Conservation (phyloP, 768 basidiomycete genomes). For the Sporobolomyces roseus region DNA sequence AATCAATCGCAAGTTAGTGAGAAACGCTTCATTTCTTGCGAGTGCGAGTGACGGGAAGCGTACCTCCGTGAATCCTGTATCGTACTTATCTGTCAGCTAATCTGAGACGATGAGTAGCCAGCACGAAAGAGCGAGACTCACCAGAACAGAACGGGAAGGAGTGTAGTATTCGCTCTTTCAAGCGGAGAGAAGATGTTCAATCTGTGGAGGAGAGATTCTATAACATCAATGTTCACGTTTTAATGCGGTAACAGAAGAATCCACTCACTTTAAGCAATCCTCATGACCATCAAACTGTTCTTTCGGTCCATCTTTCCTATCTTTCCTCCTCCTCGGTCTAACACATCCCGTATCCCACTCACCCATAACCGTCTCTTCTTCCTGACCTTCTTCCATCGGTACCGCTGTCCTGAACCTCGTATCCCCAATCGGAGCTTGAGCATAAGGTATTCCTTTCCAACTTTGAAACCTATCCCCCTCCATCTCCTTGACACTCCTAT, state of each 20-base stretch:
- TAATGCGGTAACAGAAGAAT: no score
- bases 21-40: neutral
- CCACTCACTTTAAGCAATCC: conserved; percentile 37
- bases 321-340: conserved; percentile 15
- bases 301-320: conserved; percentile 26
- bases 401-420: conserved; percentile 22
- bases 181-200: conserved; percentile 34
- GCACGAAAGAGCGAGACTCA: neutral
- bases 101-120: neutral
- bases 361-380: conserved; percentile 9
- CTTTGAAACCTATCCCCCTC: conserved; percentile 13
- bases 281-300: conserved; percentile 32
- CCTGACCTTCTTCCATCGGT: neutral
- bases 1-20: neutral
- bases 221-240: neutral
- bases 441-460: conserved; percentile 32
- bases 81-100: no score
- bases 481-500: conserved; percentile 1
- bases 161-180: conserved; percentile 15
- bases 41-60: conserved; percentile 4
- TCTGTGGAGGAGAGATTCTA: neutral
- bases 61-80: conserved; percentile 39
- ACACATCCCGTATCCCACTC: conserved; percentile 32
- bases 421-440: conserved; percentile 15
- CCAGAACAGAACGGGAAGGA: conserved; percentile 38